A percentile compares a stretch with the other conserved stretches of the same genome.
phyloP scores from a whole-genome alignment of 192 early-diverging fungal species.

The Coemansia sp. region DNA sequence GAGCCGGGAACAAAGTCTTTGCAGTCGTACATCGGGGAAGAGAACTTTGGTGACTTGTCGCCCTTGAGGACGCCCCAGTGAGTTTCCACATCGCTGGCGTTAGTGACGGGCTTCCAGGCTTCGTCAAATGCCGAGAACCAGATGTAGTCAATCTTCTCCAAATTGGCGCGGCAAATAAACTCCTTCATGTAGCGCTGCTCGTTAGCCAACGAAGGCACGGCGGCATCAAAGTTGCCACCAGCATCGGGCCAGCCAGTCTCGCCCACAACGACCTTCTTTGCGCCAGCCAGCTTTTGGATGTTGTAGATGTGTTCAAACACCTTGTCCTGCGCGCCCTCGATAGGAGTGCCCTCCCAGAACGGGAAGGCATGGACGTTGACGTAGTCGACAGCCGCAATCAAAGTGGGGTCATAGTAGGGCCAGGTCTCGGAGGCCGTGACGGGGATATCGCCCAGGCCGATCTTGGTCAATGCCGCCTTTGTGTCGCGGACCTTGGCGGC shows the following conservation, averaged over 20 bases:
- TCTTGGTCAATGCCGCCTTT: conserved; percentile 42
- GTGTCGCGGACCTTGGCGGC: conserved; percentile 52
- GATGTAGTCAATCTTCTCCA: conserved; percentile 57
- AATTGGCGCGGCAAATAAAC: conserved; percentile 63
- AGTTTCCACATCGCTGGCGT: conserved; percentile 55
- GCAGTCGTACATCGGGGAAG: conserved; percentile 51
- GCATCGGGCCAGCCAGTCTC: conserved; percentile 71
- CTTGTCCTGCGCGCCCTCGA: conserved; percentile 53
- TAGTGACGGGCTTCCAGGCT: conserved; percentile 62
- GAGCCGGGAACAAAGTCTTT: conserved; percentile 41
- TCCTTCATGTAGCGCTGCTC: conserved; percentile 61
- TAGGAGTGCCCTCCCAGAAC: conserved; percentile 62
- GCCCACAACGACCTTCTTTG: conserved; percentile 60
- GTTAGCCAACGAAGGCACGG: conserved; percentile 60
- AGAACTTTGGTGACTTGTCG: conserved; percentile 49
- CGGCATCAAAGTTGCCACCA: conserved; percentile 42
- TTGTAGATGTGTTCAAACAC: conserved; percentile 56
- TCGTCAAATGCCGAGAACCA: conserved; percentile 72
- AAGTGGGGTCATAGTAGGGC: conserved; percentile 49
- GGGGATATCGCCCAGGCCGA: conserved; percentile 40
- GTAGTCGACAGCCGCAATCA: conserved; percentile 58
- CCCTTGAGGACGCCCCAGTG: conserved; percentile 54
- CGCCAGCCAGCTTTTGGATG: conserved; percentile 47
- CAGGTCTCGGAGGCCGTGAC: conserved; percentile 49
- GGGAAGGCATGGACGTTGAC: conserved; percentile 68